Base-by-base conservation (phyloP, 352 stramenopile species). In the Phytopythium ostracodes region DNA sequence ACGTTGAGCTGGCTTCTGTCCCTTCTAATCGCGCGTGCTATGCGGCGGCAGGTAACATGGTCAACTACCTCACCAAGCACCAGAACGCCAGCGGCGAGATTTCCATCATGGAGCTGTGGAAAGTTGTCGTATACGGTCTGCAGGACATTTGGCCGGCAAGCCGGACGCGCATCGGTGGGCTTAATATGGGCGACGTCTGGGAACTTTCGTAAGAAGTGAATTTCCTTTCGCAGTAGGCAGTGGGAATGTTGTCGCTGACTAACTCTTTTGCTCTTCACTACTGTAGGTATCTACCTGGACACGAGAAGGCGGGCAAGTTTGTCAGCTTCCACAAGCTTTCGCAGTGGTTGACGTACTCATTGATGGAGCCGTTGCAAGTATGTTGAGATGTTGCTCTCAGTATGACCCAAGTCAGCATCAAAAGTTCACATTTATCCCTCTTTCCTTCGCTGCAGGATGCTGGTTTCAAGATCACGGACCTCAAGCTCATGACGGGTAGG, bases 311-410 rank as follows among this genome's bases (percentile, higher is more conserved):
- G 1, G 76, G 72, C 20, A 87, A 85, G 40, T 83, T 88, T 43
- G 84, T 96, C 35, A 89, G 83, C 62, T 96, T 96, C 64, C 87
- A 96, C 73, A 96, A 96, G 72, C 76, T 96, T 8, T 93, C 85
- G 11, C 87, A 96, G 70, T 96, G 87, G 87, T 65, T 94, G 53
- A 95, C 87, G 22, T 96, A 94, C 70, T 94, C 85, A 14, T 66
- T 96, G 20, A 93, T 96, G 79, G 87, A 96, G 62, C 87, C 87
- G 0, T 68, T 94, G 29, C 77, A 91, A 55, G 71, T 78, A 53
- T 18, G 49, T 56, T 14, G 46, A 33, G 33, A 25, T 12, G 20
- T 38, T 55, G 20, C 22, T 44, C 12, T 43, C 9, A 2, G 3
- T 20, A 10, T 38, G 11, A 6, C 15, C 15, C 17, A 36, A 18